Conservation (phyloP, 345 rosid species). For the Linum usitatissimum region DNA sequence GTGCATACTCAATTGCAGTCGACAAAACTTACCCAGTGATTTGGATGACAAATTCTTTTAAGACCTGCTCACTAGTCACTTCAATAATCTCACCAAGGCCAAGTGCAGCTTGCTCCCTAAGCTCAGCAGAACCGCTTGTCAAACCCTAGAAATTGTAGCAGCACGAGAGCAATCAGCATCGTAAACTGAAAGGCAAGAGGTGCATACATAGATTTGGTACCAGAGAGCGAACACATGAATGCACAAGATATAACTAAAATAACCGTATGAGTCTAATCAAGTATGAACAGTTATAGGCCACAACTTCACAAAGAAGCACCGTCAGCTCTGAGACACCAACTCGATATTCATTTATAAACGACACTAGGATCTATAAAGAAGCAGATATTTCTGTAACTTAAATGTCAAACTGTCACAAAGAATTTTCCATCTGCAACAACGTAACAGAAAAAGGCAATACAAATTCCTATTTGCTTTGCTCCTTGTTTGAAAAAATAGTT, state of each 20-base stretch:
- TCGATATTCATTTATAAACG: too few relatives aligned
- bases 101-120: slow-evolving; percentile 92
- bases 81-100: slow-evolving; percentile 98
- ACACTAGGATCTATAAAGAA: too few relatives aligned
- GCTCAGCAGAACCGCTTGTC: slow-evolving; percentile 78
- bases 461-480: not conserved
- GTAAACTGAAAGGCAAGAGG: slow-evolving; percentile 8
- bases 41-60: slow-evolving; percentile 85
- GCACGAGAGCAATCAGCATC: slow-evolving; percentile 1
- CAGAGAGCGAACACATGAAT: not conserved
- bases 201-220: slow-evolving; percentile 11
- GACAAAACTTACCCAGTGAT: slow-evolving; percentile 69
- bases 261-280: not conserved
- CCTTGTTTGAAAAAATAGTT: too few relatives aligned
- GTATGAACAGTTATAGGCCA: not conserved
- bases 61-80: slow-evolving; percentile 81
- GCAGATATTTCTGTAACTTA: too few relatives aligned
- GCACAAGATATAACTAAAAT: not conserved
- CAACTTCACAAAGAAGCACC: not conserved
- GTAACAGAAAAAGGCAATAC: not conserved
- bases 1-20: slow-evolving; percentile 1
- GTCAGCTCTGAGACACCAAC: too few relatives aligned
- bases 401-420: not conserved
- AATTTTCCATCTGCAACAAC: too few relatives aligned
- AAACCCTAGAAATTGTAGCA: slow-evolving; percentile 46